phyloP scores from a whole-genome alignment of 1,284 basidiomycete species.

The Cryptococcus sp. region DNA sequence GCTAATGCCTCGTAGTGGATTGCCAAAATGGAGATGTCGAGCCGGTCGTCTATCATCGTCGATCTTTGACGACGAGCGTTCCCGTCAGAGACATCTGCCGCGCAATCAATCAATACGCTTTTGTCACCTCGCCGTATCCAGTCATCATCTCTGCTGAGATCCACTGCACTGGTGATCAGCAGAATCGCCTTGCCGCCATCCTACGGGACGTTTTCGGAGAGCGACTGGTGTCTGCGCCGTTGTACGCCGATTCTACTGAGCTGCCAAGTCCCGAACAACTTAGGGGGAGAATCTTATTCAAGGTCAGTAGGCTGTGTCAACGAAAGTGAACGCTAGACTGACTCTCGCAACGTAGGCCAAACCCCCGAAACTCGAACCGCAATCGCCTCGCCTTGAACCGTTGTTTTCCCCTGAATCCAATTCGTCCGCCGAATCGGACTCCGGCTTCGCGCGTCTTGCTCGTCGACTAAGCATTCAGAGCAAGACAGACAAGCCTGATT shows the following conservation, averaged over 20 bases:
- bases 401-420: conserved; percentile 33
- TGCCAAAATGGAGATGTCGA: conserved; percentile 86
- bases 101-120: conserved; percentile 90
- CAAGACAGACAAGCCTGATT: conserved; percentile 36
- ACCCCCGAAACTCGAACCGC: conserved; percentile 23
- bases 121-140: conserved; percentile 89
- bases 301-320: conserved; percentile 58
- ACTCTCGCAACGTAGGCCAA: conserved; percentile 27
- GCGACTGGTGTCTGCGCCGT: conserved; percentile 66
- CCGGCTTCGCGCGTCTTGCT: conserved; percentile 37
- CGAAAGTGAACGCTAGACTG: background rate
- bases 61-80: conserved; percentile 86
- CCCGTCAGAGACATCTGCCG: conserved; percentile 79
- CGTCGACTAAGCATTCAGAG: conserved; percentile 34
- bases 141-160: conserved; percentile 94
- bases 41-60: conserved; percentile 86
- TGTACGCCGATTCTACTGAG: conserved; percentile 49
- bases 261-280: conserved; percentile 88
- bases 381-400: conserved; percentile 15
- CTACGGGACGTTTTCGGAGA: conserved; percentile 79
- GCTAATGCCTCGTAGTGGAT: conserved; percentile 67
- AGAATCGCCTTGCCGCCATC: conserved; percentile 77
- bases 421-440: conserved; percentile 50
- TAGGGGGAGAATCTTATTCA: conserved; percentile 78
- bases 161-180: conserved; percentile 80